These are phyloP conservation scores for Daldinia grandis DNA, from an alignment of 495 filamentous ascomycete genomes.

Conservation along the genomic window DNA sequence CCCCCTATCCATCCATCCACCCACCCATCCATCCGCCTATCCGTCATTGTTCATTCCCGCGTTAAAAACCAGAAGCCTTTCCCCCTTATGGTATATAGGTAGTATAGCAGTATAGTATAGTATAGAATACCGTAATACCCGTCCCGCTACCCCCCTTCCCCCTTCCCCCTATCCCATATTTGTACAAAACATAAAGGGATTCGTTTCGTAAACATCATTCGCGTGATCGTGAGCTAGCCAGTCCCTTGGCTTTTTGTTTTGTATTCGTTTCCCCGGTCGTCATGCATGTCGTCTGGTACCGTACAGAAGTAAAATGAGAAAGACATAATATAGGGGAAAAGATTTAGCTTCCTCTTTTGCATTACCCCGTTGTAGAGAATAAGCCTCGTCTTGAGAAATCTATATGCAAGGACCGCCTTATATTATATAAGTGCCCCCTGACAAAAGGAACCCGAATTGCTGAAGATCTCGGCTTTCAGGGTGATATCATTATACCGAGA, in stretches of 20 bases:
- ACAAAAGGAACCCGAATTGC: conserved; percentile 12
- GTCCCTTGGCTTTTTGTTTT: not conserved
- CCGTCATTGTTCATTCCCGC: not conserved
- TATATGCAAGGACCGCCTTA: conserved; percentile 22
- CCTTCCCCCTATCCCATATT: not conserved
- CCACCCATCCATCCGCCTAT: not conserved
- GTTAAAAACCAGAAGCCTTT: not conserved
- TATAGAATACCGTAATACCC: not conserved
- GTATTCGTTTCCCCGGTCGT: not conserved
- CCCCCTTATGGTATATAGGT: not conserved
- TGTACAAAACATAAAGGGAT: not conserved
- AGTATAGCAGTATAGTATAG: not conserved
- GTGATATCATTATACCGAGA: conserved; percentile 1
- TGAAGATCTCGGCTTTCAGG: conserved; percentile 1
- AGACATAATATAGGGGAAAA: not conserved
- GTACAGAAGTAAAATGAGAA: not conserved
- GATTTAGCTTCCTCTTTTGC: not conserved
- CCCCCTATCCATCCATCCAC: not conserved
- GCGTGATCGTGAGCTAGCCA: not conserved
- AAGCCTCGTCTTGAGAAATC: conserved; percentile 6
- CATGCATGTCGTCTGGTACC: not conserved
- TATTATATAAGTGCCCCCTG: not conserved
- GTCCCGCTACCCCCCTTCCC: not conserved
- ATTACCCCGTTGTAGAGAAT: not conserved
- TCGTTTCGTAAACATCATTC: not conserved